Conservation (phyloP, 116 monocot genomes). For the Dioscorea cayenensis region DNA sequence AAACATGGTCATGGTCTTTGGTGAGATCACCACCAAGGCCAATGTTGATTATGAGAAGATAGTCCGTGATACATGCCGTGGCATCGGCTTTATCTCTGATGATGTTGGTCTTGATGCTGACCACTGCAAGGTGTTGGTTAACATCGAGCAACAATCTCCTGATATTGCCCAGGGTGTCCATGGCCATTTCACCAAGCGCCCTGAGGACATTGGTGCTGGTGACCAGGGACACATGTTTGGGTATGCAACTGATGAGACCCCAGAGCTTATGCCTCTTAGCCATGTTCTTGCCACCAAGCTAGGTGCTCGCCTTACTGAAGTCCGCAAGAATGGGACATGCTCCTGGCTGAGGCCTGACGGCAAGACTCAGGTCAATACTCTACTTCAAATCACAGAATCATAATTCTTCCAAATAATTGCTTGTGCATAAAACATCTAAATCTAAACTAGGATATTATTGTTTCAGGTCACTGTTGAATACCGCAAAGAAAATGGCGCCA, state of each 20-base stretch:
- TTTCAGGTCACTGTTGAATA: conserved; percentile 62
- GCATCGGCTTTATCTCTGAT: conserved; percentile 54
- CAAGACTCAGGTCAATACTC: conserved; percentile 48
- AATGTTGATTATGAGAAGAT: conserved; percentile 74
- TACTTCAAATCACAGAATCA: not conserved
- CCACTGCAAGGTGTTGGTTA: conserved; percentile 74
- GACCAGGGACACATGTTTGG: conserved; percentile 95
- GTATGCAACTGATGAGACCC: conserved; percentile 84
- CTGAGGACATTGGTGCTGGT: conserved; percentile 86
- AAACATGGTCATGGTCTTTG: conserved; percentile 95
- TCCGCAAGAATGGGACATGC: conserved; percentile 83
- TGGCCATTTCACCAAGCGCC: conserved; percentile 85
- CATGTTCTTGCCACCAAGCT: conserved; percentile 89
- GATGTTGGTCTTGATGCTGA: conserved; percentile 79
- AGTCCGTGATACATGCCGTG: conserved; percentile 70
- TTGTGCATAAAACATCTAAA: not conserved
- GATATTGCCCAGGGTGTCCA: conserved; percentile 82
- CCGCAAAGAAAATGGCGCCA: conserved; percentile 47
- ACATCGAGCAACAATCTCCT: conserved; percentile 84
- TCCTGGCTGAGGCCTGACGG: conserved; percentile 82
- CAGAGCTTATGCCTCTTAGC: conserved; percentile 84
- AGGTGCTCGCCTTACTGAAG: conserved; percentile 73
- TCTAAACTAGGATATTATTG: not conserved
- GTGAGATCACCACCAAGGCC: conserved; percentile 91
- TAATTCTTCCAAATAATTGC: no score